A percentile compares a stretch with the other conserved stretches of the same genome.
Evolutionary conservation across 176 grass and related monocot genomes (phyloP).

Genomic region (Zoysia pacifica): DNA sequence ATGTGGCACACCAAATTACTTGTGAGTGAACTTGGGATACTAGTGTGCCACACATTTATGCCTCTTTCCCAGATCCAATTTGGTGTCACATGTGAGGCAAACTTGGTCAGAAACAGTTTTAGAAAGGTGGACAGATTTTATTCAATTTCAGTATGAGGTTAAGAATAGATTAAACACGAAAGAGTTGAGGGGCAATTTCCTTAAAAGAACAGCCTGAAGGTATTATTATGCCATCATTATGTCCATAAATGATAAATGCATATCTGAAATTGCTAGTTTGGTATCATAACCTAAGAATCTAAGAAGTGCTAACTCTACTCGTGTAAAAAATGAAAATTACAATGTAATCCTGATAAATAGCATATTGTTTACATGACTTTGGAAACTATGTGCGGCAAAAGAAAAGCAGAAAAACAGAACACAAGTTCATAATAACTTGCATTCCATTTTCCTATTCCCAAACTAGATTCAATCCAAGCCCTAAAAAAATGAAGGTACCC

Average conservation of each 20-base stretch:
- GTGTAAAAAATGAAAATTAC: constrained; percentile 1
- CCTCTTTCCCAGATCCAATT: not conserved
- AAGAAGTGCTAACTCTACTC: constrained; percentile 13
- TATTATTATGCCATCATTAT: not conserved
- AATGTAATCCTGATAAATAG: constrained; percentile 2
- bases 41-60: not conserved
- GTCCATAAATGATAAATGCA: not conserved
- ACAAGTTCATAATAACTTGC: not conserved
- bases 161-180: not conserved
- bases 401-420: constrained; percentile 14
- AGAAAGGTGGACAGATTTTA: not conserved
- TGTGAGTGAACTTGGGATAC: not conserved
- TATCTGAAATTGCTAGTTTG: not conserved
- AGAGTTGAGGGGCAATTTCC: not conserved
- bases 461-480: not conserved
- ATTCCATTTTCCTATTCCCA: constrained; percentile 13
- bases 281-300: not conserved
- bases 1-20: not conserved
- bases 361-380: constrained; percentile 14
- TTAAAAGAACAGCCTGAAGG: constrained; percentile 11
- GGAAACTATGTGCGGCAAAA: not conserved
- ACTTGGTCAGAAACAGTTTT: not conserved
- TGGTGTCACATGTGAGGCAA: not conserved
- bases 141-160: not conserved
- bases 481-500: not conserved